These are phyloP conservation scores for Pichia rugopelliculosa DNA, from an alignment of 805 yeast species.

Conservation along the genomic window DNA sequence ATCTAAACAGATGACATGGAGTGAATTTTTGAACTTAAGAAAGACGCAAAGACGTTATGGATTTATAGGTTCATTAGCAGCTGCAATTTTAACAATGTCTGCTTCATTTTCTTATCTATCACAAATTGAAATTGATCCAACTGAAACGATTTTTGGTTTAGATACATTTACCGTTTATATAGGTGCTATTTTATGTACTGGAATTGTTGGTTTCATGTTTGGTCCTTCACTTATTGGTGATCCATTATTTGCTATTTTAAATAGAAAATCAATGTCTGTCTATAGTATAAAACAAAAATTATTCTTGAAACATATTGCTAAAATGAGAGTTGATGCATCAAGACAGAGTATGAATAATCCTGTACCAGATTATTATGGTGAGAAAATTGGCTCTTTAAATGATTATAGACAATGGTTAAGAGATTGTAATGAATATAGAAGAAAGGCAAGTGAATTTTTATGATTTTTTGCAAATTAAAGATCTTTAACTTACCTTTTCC, in stretches of 20 bases:
- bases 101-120: conserved; percentile 72
- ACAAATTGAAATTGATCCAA: conserved; percentile 78
- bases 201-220: conserved; percentile 67
- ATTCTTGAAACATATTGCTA: conserved; percentile 66
- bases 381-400: conserved; percentile 77
- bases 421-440: conserved; percentile 84
- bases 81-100: conserved; percentile 60
- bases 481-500: background rate
- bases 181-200: conserved; percentile 64
- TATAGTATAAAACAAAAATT: conserved; percentile 59
- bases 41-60: conserved; percentile 69
- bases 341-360: conserved; percentile 88
- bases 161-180: conserved; percentile 82
- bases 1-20: conserved; percentile 52
- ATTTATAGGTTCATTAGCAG: conserved; percentile 54
- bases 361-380: conserved; percentile 98
- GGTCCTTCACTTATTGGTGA: conserved; percentile 79
- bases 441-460: conserved; percentile 71
- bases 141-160: conserved; percentile 80
- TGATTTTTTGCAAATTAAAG: conserved; percentile 26
- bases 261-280: conserved; percentile 37
- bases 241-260: conserved; percentile 50
- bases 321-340: conserved; percentile 86
- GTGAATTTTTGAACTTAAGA: conserved; percentile 67
- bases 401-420: conserved; percentile 94